A percentile compares a stretch with the other conserved stretches of the same genome.
Evolutionary conservation across 2,329 filamentous ascomycete species (phyloP).

Genomic region (Colletotrichum incanum): DNA sequence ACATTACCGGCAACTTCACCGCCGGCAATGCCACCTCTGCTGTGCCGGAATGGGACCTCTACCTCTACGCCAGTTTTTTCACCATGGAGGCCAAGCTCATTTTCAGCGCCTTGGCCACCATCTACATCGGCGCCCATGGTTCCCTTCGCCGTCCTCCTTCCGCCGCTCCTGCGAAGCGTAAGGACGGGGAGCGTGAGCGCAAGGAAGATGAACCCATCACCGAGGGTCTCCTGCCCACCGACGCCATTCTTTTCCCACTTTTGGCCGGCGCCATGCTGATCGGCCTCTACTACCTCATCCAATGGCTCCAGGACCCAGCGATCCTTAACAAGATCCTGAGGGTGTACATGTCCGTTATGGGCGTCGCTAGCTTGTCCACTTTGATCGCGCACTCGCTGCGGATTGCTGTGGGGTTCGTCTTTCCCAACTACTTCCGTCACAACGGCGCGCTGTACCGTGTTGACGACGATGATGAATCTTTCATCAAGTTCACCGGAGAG

Average conservation of each 20-base stretch:
- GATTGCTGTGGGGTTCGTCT: constrained; percentile 76
- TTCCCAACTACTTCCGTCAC: constrained; percentile 78
- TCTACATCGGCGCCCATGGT: constrained; percentile 89
- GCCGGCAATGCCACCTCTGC: constrained; percentile 50
- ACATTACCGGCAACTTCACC: constrained; percentile 44
- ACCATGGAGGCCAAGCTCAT: constrained; percentile 64
- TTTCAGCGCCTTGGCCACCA: constrained; percentile 82
- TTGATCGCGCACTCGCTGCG: constrained; percentile 81
- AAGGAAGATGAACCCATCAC: constrained; percentile 56
- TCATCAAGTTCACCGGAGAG: constrained; percentile 47
- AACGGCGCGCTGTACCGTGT: constrained; percentile 62
- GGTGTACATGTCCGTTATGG: constrained; percentile 86
- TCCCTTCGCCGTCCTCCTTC: constrained; percentile 87
- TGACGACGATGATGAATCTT: constrained; percentile 58
- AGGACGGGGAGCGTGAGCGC: constrained; percentile 57
- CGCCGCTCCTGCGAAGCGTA: constrained; percentile 72
- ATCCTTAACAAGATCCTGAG: constrained; percentile 87
- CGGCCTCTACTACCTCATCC: constrained; percentile 89
- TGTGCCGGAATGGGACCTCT: constrained; percentile 55
- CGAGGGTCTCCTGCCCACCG: constrained; percentile 79
- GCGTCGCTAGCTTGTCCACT: constrained; percentile 81
- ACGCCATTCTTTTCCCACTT: constrained; percentile 89
- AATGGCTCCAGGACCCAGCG: constrained; percentile 86
- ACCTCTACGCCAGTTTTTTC: constrained; percentile 50
- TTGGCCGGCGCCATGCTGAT: constrained; percentile 81